Evolutionary conservation across 2,329 filamentous ascomycete genomes (phyloP), one percentile per base, ranked within the genome.

Genomic region (Diaporthe citrichinensis): DNA sequence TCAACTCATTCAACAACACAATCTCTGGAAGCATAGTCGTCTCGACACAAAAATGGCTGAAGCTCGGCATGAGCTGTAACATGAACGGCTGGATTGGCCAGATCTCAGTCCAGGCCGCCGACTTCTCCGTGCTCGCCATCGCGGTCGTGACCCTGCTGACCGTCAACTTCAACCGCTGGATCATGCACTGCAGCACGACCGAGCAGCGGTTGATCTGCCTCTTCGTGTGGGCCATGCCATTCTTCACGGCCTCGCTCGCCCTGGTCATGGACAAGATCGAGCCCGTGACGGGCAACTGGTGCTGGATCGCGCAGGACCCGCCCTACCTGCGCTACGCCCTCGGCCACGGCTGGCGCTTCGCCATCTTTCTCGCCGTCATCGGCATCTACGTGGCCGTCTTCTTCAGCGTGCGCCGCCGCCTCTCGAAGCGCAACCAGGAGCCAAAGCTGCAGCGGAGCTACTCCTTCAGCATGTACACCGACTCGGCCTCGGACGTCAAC

Each of bases 81-180:
- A 28, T 74, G 49, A 76, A 76, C 67, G 75, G 72, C 12, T 76
- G 72, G 72, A 12, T 76, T 12, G 75, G 75, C 23, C 75, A 76
- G 28, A 46, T 75, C 23, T 76, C 75, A 2, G 75, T 76, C 25
- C 75, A 76, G 44, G 75, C 75, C 7, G 75, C 75, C 44, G 75
- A 76, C 67, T 76, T 76, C 34, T 76, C 75, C 15, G 72, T 76
- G 20, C 67, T 76, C 20, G 75, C 75, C 39, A 75, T 76, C 67
- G 75, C 73, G 15, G 25, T 76, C 23, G 46, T 69, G 28, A 76
- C 75, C 1, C 25, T 75, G 28, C 46, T 75, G 15, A 76, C 75
- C 25, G 41, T 76, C 58, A 74, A 49, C 39, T 74, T 74, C 59
- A 68, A 74, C 53, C 28, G 44, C 8, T 59, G 61, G 51, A 68